phyloP scores from a whole-genome alignment of 2,329 filamentous ascomycete genomes.

The Talaromyces pinophilus region DNA sequence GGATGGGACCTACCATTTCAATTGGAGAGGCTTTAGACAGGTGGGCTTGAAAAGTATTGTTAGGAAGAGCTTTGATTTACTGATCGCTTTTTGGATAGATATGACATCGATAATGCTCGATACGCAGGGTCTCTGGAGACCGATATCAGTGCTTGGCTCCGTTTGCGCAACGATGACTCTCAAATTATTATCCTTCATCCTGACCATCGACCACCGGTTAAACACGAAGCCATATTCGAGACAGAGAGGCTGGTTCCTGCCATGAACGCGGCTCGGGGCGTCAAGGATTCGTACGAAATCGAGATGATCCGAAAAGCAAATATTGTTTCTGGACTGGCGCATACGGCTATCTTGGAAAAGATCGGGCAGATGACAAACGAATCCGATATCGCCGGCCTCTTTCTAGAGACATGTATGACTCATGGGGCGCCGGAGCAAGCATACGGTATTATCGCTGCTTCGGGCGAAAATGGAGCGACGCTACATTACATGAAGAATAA shows the following conservation, averaged over 20 bases:
- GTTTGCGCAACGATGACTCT: conserved; percentile 29
- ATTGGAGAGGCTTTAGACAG: conserved; percentile 60
- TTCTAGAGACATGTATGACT: conserved; percentile 73
- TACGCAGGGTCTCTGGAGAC: conserved; percentile 54
- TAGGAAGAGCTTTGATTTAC: neutral
- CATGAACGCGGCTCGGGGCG: conserved; percentile 67
- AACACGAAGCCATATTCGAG: conserved; percentile 31
- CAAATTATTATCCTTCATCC: conserved; percentile 43
- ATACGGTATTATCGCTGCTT: conserved; percentile 83
- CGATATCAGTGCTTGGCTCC: conserved; percentile 51
- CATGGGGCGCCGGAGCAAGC: conserved; percentile 79
- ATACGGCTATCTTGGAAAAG: conserved; percentile 61
- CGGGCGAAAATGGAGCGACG: conserved; percentile 76
- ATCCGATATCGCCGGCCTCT: conserved; percentile 77
- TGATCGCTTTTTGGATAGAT: conserved; percentile 37
- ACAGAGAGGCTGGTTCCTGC: conserved; percentile 46
- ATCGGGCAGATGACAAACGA: conserved; percentile 72
- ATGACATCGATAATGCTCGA: conserved; percentile 71
- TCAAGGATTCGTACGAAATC: conserved; percentile 75
- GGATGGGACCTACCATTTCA: conserved; percentile 46
- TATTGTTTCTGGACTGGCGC: conserved; percentile 66
- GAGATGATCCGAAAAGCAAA: conserved; percentile 73
- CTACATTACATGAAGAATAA: conserved; percentile 86
- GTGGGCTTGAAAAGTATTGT: conserved; percentile 27
- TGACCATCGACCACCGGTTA: conserved; percentile 35